Base-by-base conservation (phyloP, 352 stramenopile genomes). In the Pythium apleroticum region DNA sequence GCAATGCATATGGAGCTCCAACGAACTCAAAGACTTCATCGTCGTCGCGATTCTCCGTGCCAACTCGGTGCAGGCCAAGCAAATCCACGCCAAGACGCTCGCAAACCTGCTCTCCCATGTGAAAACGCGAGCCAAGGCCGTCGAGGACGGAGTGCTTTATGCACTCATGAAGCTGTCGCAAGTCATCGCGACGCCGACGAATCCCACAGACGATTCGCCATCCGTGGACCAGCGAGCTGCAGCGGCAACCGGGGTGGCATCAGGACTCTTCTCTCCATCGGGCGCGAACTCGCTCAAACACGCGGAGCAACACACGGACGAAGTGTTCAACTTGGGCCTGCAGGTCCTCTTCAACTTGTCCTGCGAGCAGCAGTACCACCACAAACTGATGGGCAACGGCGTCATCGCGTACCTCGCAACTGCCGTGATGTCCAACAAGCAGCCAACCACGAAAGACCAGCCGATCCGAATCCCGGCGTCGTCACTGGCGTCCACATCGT, bases 11-110 rank as follows among this genome's bases (percentile, higher is more conserved):
- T 94, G 86, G 86, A 86, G 72, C 1, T 88, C 80, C 0, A 58
- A 74, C 0, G 86, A 94, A 56, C 79, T 94, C 2, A 91, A 91
- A 35, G 86, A 94, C 61, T 91, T 94, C 33, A 90, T 92, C 14
- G 86, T 92, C 1, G 81, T 94, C 4, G 84, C 86, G 14, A 50
- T 94, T 25, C 56, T 94, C 28, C 80, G 86, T 3, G 85, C 86
- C 0, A 92, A 94, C 55, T 94, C 86, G 17, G 69, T 82, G 5
- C 81, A 92, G n/a, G 76, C 86, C 1, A 94, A 92, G 63, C 83
- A 92, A 50, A 90, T 92, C 35, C 86, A 94, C 50, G 81, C 80
- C 52, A 92, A 92, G 60, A 94, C 86, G 17, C 65, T 94, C 25
- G 88, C 80, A 4, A 94, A 94, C 39, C 25, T 94, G 9, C 68